Base-by-base conservation (phyloP, 371 early-diverging fungal species). In the Apophysomyces sp. region DNA sequence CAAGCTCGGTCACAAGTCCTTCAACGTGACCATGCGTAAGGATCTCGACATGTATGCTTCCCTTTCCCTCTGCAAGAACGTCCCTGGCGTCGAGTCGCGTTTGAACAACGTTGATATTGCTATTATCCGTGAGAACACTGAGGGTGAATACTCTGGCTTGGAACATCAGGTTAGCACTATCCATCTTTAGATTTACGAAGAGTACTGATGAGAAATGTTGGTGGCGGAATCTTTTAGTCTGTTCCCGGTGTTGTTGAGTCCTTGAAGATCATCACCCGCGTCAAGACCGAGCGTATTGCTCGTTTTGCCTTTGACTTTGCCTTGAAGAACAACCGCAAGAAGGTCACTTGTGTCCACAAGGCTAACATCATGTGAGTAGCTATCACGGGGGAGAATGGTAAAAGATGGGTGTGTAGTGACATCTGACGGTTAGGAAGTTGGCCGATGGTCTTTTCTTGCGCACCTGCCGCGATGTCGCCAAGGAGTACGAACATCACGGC, bases 121-220 rank as follows among this genome's bases (percentile, higher is more conserved):
- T 65, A 95, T 98, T 64, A 96, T 98, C 71, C 92, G 98, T 83
- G 98, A 98, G 74, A 98, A 98, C 86, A 98, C 98, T 44, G 98
- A 98, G 82, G 98, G 98, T 68, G 97, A 97, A 83, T 98, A 98
- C 86, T 91, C 94, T 73, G 98, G 98, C 31, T 85, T 96, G 57
- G 98, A 98, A 80, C 98, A 98, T 83, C 89, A 93, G 60, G 74
- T 74, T 67, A 64, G 7, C 2, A 21, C 2, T 11, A 26, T 16
- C 24, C 11, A 5, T 1, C 18, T 49, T 18, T 30, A 27, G 3
- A 18, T 24, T 39, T 41, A 18, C 2, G 8, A 2, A 13, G n/a
- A n/a, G n/a, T n/a, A 18, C 9, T 55, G n/a, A 28, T 41, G 15
- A 8, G 27, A 13, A 4, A 39, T 49, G 27, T 0, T 56, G 31